phyloP scores from a whole-genome alignment of 129 eudicot genomes.

The Chrysanthemum seticuspe region DNA sequence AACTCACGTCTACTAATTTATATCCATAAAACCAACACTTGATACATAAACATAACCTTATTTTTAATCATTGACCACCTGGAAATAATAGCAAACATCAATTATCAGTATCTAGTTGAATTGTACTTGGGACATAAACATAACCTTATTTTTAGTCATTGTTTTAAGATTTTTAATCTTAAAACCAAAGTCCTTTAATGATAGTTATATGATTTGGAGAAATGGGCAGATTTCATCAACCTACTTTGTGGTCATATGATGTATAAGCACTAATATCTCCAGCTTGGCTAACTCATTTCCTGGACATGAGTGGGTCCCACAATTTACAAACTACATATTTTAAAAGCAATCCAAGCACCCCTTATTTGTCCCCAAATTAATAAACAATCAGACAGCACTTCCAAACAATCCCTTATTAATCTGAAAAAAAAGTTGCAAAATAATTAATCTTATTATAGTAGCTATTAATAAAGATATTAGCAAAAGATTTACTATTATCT shows the following conservation, averaged over 20 bases:
- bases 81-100: constrained; percentile 26
- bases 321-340: too few relatives aligned
- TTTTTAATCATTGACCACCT: constrained; percentile 91
- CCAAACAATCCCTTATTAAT: too few relatives aligned
- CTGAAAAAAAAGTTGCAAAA: too few relatives aligned
- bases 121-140: neutral
- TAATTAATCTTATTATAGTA: too few relatives aligned
- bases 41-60: too few relatives aligned
- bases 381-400: too few relatives aligned
- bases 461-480: too few relatives aligned
- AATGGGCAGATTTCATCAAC: constrained; percentile 35
- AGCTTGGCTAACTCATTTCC: constrained; percentile 94
- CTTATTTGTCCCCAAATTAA: too few relatives aligned
- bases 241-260: constrained; percentile 96
- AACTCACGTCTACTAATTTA: too few relatives aligned
- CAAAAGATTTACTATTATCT: too few relatives aligned
- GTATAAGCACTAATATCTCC: constrained; percentile 81
- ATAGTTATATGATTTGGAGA: constrained; percentile 8
- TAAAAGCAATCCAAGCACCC: too few relatives aligned
- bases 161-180: neutral
- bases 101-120: neutral
- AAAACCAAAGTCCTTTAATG: neutral
- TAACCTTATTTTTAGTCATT: constrained; percentile 23
- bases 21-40: too few relatives aligned
- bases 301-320: constrained; percentile 92